Base-by-base conservation (phyloP, 2,329 filamentous ascomycete species). In the Diplodia scrobiculata region DNA sequence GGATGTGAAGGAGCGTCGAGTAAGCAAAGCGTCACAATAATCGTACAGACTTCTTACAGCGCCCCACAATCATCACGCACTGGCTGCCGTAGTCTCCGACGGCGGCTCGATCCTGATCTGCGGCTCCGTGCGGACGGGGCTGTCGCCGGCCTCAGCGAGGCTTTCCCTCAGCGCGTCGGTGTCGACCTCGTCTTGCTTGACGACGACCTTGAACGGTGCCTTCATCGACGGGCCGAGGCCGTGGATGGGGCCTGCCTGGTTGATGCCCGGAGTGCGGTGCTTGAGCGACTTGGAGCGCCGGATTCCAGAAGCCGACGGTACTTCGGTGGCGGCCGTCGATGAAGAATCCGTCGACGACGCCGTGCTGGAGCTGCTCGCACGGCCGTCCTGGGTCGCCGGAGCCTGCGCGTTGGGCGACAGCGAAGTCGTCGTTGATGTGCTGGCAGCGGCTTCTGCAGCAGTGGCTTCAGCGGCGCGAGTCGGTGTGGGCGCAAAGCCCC, bases 401-500 rank as follows among this genome's bases (percentile, higher is more conserved):
- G 47, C 58, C 47, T 32, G 54, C 58, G 66, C 51, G 66, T 64
- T 19, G 38, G 60, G 59, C 36, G 34, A 38, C 36, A 55, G 29
- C 58, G 66, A 32, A 55, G 47, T 48, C 60, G 72, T 74, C 17
- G 53, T 38, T 14, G 65, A 51, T 47, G 63, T 52, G 32, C 36
- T 34, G 29, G 67, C 19, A 25, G 41, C 27, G 45, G 34, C 19
- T 19, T 48, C 55, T 60, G 55, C 58, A 62, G 45, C 58, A 7
- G 58, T 29, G 51, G 38, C 38, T 66, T 65, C 36, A 63, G 60
- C 5, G 21, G 19, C 11, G 68, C 41, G 54, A n/a, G 69, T 62
- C 21, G 67, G 65, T 65, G 69, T 64, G 38, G 75, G 84, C 4
- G 82, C 81, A 19, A 82, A 79, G 25, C 86, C 86, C 87, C 87